Evolutionary conservation across 2,329 filamentous ascomycete genomes (phyloP).

Genomic region (Xylaria polymorpha): DNA sequence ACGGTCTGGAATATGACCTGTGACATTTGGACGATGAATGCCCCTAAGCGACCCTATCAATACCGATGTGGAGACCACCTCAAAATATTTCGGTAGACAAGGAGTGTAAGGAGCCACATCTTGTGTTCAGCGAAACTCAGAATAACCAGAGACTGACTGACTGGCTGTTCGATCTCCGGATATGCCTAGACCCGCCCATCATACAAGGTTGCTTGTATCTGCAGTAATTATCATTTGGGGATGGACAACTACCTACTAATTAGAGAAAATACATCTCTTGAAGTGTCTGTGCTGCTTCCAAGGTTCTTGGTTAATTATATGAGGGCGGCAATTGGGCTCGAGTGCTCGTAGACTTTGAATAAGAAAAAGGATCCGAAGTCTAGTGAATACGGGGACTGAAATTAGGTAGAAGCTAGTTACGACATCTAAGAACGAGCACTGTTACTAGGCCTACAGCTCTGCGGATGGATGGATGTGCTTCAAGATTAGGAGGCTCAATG

Average conservation of each 20-base stretch:
- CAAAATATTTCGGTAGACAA: background rate
- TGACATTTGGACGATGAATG: slow-evolving; percentile 10
- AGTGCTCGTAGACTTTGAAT: background rate
- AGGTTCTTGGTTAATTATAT: no score
- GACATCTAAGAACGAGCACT: no score
- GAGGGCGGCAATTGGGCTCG: background rate
- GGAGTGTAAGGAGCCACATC: background rate
- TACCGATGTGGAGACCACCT: background rate
- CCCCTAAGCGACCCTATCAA: slow-evolving; percentile 25
- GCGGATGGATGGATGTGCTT: background rate
- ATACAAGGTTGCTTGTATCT: background rate
- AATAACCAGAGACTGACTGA: background rate
- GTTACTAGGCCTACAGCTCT: background rate
- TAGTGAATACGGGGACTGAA: background rate
- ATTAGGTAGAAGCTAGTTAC: no score
- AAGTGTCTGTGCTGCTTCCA: background rate
- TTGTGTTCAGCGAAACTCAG: background rate
- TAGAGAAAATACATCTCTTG: background rate
- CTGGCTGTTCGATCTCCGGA: background rate
- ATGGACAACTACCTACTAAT: no score
- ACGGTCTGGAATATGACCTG: slow-evolving; percentile 27
- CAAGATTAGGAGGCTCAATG: background rate
- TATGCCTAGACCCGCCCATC: no score
- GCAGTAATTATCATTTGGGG: background rate
- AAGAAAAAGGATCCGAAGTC: background rate